phyloP scores from a whole-genome alignment of 2,329 filamentous ascomycete genomes.

The Fusarium cicatricum region DNA sequence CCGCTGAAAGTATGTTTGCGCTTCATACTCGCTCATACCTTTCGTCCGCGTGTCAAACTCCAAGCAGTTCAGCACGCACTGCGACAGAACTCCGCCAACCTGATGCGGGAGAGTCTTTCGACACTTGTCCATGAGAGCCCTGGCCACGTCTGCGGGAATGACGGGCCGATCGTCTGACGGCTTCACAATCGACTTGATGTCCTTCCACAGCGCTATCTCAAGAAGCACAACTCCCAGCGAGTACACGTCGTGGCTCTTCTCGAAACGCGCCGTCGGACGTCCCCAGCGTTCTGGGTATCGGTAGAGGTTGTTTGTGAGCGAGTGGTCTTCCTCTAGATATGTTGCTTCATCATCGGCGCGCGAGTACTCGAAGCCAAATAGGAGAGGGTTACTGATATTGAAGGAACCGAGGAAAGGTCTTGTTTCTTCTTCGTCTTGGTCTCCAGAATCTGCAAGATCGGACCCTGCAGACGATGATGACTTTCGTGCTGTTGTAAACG shows the following conservation, averaged over 20 bases:
- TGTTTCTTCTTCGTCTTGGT: too few species aligned
- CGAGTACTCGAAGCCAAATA: too few species aligned
- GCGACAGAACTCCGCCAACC: neutral
- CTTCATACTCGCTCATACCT: neutral
- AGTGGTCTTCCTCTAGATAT: too few species aligned
- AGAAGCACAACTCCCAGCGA: neutral
- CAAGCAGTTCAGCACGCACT: neutral
- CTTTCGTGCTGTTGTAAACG: neutral
- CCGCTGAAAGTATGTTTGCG: constrained; percentile 1
- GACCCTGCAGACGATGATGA: neutral
- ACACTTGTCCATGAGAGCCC: neutral
- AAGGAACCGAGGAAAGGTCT: too few species aligned
- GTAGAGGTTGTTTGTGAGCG: too few species aligned
- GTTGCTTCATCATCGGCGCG: too few species aligned
- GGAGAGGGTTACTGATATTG: too few species aligned
- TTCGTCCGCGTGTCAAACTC: neutral
- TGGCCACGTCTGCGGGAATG: neutral
- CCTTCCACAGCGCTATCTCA: neutral
- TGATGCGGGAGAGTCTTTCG: neutral
- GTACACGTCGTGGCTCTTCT: too few species aligned
- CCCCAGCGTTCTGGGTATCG: neutral
- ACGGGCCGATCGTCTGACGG: neutral
- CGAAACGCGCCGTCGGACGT: neutral
- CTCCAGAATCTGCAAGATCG: neutral
- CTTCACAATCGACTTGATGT: neutral